phyloP scores from a whole-genome alignment of 192 early-diverging fungal genomes.

The Linnemannia elongata region DNA sequence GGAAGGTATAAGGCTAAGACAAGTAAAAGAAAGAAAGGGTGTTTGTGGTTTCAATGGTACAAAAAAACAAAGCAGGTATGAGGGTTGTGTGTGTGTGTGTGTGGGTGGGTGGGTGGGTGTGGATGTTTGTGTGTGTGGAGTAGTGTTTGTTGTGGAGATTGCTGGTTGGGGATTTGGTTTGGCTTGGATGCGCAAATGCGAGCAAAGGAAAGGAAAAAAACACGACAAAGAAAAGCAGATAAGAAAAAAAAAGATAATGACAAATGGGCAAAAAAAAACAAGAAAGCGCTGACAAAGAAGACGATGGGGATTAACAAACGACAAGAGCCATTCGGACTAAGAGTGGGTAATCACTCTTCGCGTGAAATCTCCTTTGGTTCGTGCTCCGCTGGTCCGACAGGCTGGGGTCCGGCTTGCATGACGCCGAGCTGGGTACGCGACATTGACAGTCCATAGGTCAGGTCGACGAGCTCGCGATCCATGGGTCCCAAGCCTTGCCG shows the following conservation, averaged over 20 bases:
- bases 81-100: not conserved
- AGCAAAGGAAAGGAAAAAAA: not conserved
- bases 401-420: constrained; percentile 20
- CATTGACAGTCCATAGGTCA: constrained; percentile 50
- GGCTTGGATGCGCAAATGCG: not conserved
- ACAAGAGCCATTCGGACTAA: not conserved
- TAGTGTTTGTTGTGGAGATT: not conserved
- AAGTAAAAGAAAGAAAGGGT: not conserved
- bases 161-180: not conserved
- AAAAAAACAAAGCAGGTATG: constrained; percentile 13
- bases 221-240: constrained; percentile 9
- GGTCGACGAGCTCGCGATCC: constrained; percentile 40
- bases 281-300: constrained; percentile 13
- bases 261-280: constrained; percentile 6
- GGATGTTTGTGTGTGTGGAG: not conserved
- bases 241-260: not conserved
- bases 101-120: no score
- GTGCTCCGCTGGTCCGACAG: constrained; percentile 1
- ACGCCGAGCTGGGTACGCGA: constrained; percentile 47
- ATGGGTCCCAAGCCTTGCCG: constrained; percentile 40
- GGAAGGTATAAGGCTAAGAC: constrained; percentile 7
- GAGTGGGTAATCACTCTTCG: constrained; percentile 30
- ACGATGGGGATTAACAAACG: not conserved
- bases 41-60: constrained; percentile 10
- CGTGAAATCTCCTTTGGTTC: constrained; percentile 47